These are phyloP conservation scores for Penicillium sp. DNA, from an alignment of 2,329 filamentous ascomycete genomes.

Conservation along the genomic window DNA sequence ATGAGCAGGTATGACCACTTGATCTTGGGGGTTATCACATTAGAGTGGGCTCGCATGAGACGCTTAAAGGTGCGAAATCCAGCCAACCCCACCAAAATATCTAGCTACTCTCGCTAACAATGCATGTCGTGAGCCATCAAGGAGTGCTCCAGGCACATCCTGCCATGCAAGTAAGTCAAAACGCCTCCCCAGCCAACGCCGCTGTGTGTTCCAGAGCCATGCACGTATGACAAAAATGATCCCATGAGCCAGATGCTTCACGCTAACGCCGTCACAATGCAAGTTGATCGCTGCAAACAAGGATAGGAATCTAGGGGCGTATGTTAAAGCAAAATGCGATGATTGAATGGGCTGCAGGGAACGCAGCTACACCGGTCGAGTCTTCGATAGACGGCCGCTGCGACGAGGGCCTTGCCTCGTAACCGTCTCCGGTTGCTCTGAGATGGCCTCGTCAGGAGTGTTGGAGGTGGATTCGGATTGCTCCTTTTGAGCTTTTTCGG, in stretches of 20 bases:
- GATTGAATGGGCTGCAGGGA: neutral
- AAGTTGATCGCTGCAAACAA: slow-evolving; percentile 22
- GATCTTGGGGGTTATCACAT: slow-evolving; percentile 4
- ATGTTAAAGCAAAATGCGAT: slow-evolving; percentile 1
- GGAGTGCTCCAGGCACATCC: slow-evolving; percentile 22
- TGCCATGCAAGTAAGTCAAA: slow-evolving; percentile 20
- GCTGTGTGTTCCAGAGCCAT: slow-evolving; percentile 12
- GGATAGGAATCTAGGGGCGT: slow-evolving; percentile 13
- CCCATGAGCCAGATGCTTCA: slow-evolving; percentile 14
- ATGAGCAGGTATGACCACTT: too few relatives aligned
- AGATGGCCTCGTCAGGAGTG: slow-evolving; percentile 1
- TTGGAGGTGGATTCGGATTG: too few relatives aligned
- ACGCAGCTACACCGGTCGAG: slow-evolving; percentile 12
- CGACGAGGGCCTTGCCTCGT: slow-evolving; percentile 15
- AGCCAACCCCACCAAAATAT: slow-evolving; percentile 5
- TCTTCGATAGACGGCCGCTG: slow-evolving; percentile 21
- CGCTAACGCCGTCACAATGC: slow-evolving; percentile 24
- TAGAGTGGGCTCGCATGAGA: slow-evolving; percentile 2
- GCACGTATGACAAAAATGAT: slow-evolving; percentile 13
- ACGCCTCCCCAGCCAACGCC: slow-evolving; percentile 16
- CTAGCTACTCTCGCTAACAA: slow-evolving; percentile 6
- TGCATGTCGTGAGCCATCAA: slow-evolving; percentile 18
- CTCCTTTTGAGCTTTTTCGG: slow-evolving; percentile 2
- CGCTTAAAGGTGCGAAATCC: too few relatives aligned
- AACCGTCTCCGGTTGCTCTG: slow-evolving; percentile 10